phyloP scores from a whole-genome alignment of 768 basidiomycete species.

The Boletus rubropictus region DNA sequence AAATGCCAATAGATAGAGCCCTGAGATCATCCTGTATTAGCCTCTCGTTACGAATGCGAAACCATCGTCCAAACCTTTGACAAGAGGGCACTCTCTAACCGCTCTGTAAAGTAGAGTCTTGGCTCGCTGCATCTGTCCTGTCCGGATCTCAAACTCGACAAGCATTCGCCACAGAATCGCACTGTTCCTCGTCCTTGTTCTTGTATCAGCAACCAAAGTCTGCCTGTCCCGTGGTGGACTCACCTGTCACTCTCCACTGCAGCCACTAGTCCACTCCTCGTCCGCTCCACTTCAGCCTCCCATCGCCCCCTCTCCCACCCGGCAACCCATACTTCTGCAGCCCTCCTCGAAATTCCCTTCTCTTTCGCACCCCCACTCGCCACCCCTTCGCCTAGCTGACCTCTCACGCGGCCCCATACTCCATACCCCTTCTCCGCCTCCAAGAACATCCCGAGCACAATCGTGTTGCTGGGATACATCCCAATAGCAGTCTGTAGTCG shows the following conservation, averaged over 20 bases:
- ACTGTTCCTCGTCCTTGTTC: slow-evolving; percentile 57
- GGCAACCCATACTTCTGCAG: slow-evolving; percentile 71
- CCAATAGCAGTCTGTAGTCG: slow-evolving; percentile 50
- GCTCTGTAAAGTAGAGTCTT: slow-evolving; percentile 73
- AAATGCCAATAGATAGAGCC: slow-evolving; percentile 74
- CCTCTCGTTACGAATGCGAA: neutral
- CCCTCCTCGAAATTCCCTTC: slow-evolving; percentile 54
- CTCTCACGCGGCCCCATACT: slow-evolving; percentile 68
- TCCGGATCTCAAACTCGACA: slow-evolving; percentile 71
- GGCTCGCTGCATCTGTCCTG: slow-evolving; percentile 51
- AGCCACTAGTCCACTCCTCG: slow-evolving; percentile 52
- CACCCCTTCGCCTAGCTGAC: slow-evolving; percentile 45
- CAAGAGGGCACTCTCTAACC: slow-evolving; percentile 65
- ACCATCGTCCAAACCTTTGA: slow-evolving; percentile 48
- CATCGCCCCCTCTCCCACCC: slow-evolving; percentile 75
- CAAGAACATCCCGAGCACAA: slow-evolving; percentile 66
- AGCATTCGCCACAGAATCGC: slow-evolving; percentile 66
- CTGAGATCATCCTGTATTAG: slow-evolving; percentile 35
- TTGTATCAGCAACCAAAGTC: slow-evolving; percentile 2
- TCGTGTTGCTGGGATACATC: slow-evolving; percentile 62
- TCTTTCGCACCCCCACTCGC: slow-evolving; percentile 33
- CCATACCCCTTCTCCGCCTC: slow-evolving; percentile 74
- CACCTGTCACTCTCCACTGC: slow-evolving; percentile 69
- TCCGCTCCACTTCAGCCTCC: slow-evolving; percentile 65
- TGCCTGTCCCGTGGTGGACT: slow-evolving; percentile 11